Evolutionary conservation across 1,284 basidiomycete species (phyloP), one percentile per base, ranked within the genome.

Genomic region (Leccinum fuscescens): DNA sequence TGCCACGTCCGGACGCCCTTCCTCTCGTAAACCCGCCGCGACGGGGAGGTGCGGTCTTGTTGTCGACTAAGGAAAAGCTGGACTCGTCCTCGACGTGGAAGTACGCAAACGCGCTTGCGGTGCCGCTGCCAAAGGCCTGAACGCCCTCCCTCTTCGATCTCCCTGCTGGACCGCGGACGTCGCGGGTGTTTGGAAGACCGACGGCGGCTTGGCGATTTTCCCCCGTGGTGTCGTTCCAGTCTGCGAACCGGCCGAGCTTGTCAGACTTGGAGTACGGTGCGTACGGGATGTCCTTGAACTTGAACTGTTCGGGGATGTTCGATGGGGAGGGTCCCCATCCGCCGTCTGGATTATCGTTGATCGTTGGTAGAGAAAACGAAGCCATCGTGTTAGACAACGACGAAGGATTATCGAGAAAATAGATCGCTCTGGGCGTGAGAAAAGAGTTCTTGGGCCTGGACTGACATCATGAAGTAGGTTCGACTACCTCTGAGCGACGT

Each of bases 81-180:
- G 94, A 93, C 78, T 99, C 97, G 74, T 99, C 96, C 77, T 99
- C 96, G 65, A 93, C 95, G 78, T 98, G 96, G 81, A 96, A 96
- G 79, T 98, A 98, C 29, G 94, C 93, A 74, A 98, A 98, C n/a
- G 94, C 94, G 70, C 89, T 96, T 29, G 89, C 88, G 63, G 90
- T 89, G 27, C 90, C 92, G 65, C 93, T 94, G 58, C 88, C 86
- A 72, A 90, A 91, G 9, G 89, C 86, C 65, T 85, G 86, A 37
- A 81, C 79, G 58, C 88, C 85, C 59, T 90, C 86, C 62, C 87
- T 80, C 64, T 86, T 81, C 56, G 86, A 81, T 52, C 83, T 82
- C 53, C 81, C 82, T 59, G 78, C 71, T 14, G 75, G 76, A 57
- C 78, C 78, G 56, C 87, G 84, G 33, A 77, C 60, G 56, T 77